Evolutionary conservation across 352 stramenopile species (phyloP).

Genomic region (Globisporangium nunn): DNA sequence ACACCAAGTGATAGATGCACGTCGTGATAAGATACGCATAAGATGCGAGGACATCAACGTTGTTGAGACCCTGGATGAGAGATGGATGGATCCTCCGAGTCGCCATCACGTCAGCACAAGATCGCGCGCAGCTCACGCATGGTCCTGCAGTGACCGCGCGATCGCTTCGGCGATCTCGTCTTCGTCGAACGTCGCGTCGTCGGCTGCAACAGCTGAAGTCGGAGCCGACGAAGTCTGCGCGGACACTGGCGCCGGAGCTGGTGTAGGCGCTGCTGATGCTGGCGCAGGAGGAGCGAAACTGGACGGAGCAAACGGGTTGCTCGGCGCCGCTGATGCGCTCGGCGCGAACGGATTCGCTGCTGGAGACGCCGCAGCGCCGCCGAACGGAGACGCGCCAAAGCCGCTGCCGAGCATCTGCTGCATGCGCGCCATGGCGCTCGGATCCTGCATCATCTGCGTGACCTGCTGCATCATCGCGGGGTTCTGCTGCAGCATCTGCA

Average conservation of each 20-base stretch:
- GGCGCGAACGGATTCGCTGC: constrained; percentile 32
- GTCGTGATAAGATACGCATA: constrained; percentile 2
- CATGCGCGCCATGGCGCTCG: constrained; percentile 59
- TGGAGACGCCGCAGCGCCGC: constrained; percentile 13
- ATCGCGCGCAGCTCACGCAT: constrained; percentile 14
- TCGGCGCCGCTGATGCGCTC: constrained; percentile 3
- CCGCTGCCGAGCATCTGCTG: constrained; percentile 52
- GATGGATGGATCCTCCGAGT: no score
- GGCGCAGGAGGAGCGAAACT: constrained; percentile 11
- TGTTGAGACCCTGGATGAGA: no score
- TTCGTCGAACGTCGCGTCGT: constrained; percentile 45
- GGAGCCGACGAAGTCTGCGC: constrained; percentile 7
- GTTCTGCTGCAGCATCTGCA: constrained; percentile 71
- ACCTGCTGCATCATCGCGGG: constrained; percentile 78
- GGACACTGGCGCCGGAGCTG: constrained; percentile 6
- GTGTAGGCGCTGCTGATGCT: constrained; percentile 5
- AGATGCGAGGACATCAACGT: no score
- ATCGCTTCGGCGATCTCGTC: constrained; percentile 77
- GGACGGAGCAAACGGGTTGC: constrained; percentile 20
- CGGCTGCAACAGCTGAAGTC: constrained; percentile 11
- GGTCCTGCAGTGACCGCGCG: constrained; percentile 66
- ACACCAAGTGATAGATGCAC: background rate
- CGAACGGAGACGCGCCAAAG: constrained; percentile 24
- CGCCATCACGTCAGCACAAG: no score
- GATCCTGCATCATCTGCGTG: constrained; percentile 75